Evolutionary conservation across 805 yeast species (phyloP), one percentile per base, ranked within the genome.

Genomic region (Lipomyces chichibuensis): DNA sequence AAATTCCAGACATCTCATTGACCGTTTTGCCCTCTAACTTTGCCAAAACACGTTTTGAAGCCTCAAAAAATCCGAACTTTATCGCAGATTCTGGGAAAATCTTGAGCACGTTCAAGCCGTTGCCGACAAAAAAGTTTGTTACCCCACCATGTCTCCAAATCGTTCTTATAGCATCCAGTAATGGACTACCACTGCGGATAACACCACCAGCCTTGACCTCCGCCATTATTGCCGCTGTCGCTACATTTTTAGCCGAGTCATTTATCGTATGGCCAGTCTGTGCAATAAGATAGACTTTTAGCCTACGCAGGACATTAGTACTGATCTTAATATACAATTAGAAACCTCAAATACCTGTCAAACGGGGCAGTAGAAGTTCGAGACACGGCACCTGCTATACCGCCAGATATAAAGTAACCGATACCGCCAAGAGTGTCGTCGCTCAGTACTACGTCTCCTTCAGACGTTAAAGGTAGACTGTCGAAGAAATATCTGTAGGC

Each of bases 31-130:
- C 71, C 33, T 69, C 70, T 33, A 80, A 76, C 25, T 62, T 33
- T 9, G 96, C 88, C 74, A 95, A 80, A 35, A 88, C 75, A 65
- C 90, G 82, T 74, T 95, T 95, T 0, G 93, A 88, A 4, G 92
- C 84, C 77, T 94, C 99, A 77, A 95, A 94, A 3, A 97, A 87
- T 2, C 99, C 98, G 78, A 95, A 94, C 76, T 95, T 95, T 86
- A 94, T 94, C 1, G 98, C 98, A 49, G 96, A 89, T 77, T 94
- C 99, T 0, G 99, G 99, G 75, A 95, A 91, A 25, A 94, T 97
- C 76, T 94, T 94, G 64, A 93, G 74, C n/a, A 90, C 91, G 76
- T 95, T 95, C 58, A 94, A 81, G 0, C 71, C 71, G 29, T 67
- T 67, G n/a, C 71, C 99, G 17, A 93, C 97, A 77, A 95, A 95